A percentile compares a stretch with the other conserved stretches of the same genome.
phyloP scores from a whole-genome alignment of 1,284 basidiomycete genomes.

The Exobasidium cylindrosporum region DNA sequence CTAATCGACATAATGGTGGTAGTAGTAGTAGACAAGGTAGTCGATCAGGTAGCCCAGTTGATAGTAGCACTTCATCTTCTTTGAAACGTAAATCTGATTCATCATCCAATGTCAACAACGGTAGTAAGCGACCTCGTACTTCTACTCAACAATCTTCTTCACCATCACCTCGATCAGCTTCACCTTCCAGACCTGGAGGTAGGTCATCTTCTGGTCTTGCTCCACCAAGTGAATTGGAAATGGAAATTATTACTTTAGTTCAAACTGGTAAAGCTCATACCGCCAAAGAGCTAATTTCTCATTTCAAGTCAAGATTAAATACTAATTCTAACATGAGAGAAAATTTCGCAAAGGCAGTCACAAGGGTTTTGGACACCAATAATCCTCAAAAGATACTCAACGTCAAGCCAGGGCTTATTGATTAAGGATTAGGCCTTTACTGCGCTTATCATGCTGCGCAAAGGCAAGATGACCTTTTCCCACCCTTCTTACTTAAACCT shows the following conservation, averaged over 20 bases:
- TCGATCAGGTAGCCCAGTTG: slow-evolving; percentile 7
- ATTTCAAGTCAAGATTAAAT: slow-evolving; percentile 7
- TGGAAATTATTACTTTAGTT: slow-evolving; percentile 8
- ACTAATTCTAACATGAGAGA: background rate
- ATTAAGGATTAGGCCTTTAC: background rate
- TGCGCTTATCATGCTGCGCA: background rate
- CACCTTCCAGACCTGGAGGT: background rate
- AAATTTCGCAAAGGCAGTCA: background rate
- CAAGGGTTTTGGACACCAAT: slow-evolving; percentile 7
- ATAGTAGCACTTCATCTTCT: background rate
- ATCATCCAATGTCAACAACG: background rate
- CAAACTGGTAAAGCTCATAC: background rate
- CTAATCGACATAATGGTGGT: slow-evolving; percentile 4
- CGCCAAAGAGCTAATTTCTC: slow-evolving; percentile 8
- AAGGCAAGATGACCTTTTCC: background rate
- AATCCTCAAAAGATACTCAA: background rate
- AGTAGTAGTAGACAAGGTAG: slow-evolving; percentile 7
- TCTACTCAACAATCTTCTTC: background rate
- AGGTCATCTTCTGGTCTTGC: background rate
- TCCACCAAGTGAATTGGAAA: slow-evolving; percentile 1
- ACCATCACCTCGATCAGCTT: slow-evolving; percentile 1
- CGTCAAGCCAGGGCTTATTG: background rate
- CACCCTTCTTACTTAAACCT: no score
- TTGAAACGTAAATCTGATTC: slow-evolving; percentile 13
- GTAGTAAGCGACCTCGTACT: slow-evolving; percentile 6